These are phyloP conservation scores for Climacium dendroides DNA, from an alignment of 225 moss, liverwort and hornwort genomes.

Conservation along the genomic window DNA sequence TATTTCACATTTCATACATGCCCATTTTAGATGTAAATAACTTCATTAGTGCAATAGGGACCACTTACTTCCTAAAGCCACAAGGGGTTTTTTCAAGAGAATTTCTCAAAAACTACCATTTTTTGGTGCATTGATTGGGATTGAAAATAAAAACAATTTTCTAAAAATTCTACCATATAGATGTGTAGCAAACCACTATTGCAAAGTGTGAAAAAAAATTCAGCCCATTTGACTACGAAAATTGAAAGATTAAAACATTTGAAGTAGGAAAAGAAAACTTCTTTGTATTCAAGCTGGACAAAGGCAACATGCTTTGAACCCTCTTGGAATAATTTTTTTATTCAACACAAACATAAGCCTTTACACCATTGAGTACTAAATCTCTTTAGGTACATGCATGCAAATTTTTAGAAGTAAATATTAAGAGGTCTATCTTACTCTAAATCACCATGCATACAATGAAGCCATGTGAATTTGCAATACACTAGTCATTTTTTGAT, in stretches of 20 bases:
- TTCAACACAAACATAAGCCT: too few species aligned
- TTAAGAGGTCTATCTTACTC: too few species aligned
- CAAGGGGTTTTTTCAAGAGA: rapidly evolving
- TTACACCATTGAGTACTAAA: background rate
- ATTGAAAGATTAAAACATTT: background rate
- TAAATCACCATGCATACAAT: too few species aligned
- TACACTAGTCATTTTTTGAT: too few species aligned
- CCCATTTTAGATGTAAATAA: background rate
- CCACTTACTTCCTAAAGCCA: rapidly evolving
- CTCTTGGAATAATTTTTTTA: too few species aligned
- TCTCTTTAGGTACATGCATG: background rate
- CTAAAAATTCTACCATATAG: background rate
- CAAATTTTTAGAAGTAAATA: background rate
- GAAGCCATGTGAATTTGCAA: rapidly evolving
- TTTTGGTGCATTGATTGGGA: too few species aligned
- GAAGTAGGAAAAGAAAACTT: background rate
- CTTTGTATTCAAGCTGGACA: background rate
- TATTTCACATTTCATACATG: background rate
- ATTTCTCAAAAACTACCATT: background rate
- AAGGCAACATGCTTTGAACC: rapidly evolving
- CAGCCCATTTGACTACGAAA: rapidly evolving
- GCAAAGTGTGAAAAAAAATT: rapidly evolving
- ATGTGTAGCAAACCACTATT: background rate
- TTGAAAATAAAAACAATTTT: background rate
- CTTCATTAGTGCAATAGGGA: background rate